A percentile compares a stretch with the other conserved stretches of the same genome.
Evolutionary conservation across 1,284 basidiomycete genomes (phyloP).

Genomic region (Ganoderma leucocontextum): DNA sequence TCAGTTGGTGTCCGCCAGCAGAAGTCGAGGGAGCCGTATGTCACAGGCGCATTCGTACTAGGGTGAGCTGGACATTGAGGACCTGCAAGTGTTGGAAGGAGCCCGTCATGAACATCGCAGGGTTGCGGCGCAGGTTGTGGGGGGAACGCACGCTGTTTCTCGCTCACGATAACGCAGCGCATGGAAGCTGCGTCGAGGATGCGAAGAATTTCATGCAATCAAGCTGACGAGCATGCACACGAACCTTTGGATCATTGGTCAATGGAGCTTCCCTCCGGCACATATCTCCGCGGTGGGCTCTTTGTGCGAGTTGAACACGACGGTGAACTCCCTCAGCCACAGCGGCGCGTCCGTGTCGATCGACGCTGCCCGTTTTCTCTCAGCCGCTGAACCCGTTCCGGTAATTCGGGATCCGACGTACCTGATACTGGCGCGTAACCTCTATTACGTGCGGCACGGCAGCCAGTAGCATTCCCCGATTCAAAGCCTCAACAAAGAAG

Average conservation of each 20-base stretch:
- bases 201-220: slow-evolving; percentile 14
- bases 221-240: slow-evolving; percentile 14
- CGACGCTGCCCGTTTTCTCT: slow-evolving; percentile 1
- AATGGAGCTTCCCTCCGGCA: slow-evolving; percentile 15
- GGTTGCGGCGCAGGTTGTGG: slow-evolving; percentile 5
- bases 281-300: slow-evolving; percentile 22
- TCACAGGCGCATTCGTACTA: neutral
- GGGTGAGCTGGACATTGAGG: neutral
- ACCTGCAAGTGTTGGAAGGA: neutral
- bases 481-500: neutral
- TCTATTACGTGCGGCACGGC: slow-evolving; percentile 14
- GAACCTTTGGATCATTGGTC: slow-evolving; percentile 16
- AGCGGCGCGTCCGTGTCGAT: neutral
- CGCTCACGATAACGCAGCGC: neutral
- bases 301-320: neutral
- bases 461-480: slow-evolving; percentile 9
- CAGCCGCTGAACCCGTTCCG: neutral
- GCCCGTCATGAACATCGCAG: neutral
- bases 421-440: slow-evolving; percentile 2
- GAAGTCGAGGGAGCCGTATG: neutral
- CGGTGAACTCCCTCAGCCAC: neutral
- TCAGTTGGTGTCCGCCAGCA: neutral
- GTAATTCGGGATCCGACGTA: slow-evolving; percentile 10
- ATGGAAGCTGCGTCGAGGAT: slow-evolving; percentile 10
- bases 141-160: slow-evolving; percentile 1